phyloP scores from a whole-genome alignment of 345 rosid species.

The thale cress (Arabidopsis thaliana) region TAIR10.1 NC_003076.8:15667501-15668000 shows the following conservation, averaged over 20 bases:
- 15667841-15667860: too few relatives aligned
- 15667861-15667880: too few relatives aligned
- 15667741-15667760: conserved; percentile 78
- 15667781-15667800: conserved; percentile 61
- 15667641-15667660: conserved; percentile 12
- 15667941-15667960: too few relatives aligned
- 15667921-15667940: too few relatives aligned
- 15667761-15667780: conserved; percentile 61
- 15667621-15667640: not conserved
- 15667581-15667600: not conserved
- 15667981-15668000: too few relatives aligned
- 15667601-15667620: not conserved
- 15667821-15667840: too few relatives aligned
- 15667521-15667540: conserved; percentile 33
- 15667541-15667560: conserved; percentile 24
- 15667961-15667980: too few relatives aligned
- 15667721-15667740: conserved; percentile 55
- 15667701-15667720: conserved; percentile 1
- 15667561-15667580: conserved; percentile 23
- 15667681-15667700: conserved; percentile 9
- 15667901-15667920: too few relatives aligned
- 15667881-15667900: too few relatives aligned
- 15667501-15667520: conserved; percentile 36
- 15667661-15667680: not conserved
- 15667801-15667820: too few relatives aligned